Evolutionary conservation across 1,284 basidiomycete species (phyloP), one percentile per base, ranked within the genome.

Genomic region (Gomphus sp.): DNA sequence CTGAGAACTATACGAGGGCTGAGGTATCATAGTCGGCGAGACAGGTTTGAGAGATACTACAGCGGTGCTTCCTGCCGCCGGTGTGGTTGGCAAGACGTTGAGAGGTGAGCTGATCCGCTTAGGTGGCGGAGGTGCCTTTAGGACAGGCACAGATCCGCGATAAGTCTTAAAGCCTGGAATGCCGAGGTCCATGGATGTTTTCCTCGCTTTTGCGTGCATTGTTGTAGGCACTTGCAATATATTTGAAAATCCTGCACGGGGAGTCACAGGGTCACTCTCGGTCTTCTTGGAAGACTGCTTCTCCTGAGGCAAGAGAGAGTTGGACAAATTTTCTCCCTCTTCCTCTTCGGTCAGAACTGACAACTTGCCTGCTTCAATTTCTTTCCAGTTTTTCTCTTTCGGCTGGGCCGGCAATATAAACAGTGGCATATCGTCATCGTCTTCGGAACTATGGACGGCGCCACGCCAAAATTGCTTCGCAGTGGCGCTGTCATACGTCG

Each of bases 381-480:
- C 57, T 28, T 58, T 58, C 57, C 57, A 58, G 25, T 39, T 33
- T 53, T 41, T 53, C 36, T 53, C 52, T 25, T 53, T 53, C 12
- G 54, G 54, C 39, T 45, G 74, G 64, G 78, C 61, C 12, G 78
- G 77, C 41, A 81, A 63, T 37, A 80, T 64, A 67, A 80, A 81
- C n/a, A 78, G 64, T 9, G 64, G 64, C 34, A 48, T 60, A 56
- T 33, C 60, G 25, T 75, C 76, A 41, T 78, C 76, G 31, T 74
- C 69, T 34, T 70, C 78, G 71, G 74, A 73, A 36, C 68, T 67
- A 66, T 72, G 73, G 63, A 81, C 76, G 2, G 74, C 78, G 52
- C 73, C 76, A 0, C 82, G 72, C 63, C 87, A 87, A 33, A 80
- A 64, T 50, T 72, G 75, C 70, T 82, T 85, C 65, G 74, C 77